A percentile compares a stretch with the other conserved stretches of the same genome.
phyloP scores from a whole-genome alignment of 371 early-diverging fungal species.

The Mortierella sp. region DNA sequence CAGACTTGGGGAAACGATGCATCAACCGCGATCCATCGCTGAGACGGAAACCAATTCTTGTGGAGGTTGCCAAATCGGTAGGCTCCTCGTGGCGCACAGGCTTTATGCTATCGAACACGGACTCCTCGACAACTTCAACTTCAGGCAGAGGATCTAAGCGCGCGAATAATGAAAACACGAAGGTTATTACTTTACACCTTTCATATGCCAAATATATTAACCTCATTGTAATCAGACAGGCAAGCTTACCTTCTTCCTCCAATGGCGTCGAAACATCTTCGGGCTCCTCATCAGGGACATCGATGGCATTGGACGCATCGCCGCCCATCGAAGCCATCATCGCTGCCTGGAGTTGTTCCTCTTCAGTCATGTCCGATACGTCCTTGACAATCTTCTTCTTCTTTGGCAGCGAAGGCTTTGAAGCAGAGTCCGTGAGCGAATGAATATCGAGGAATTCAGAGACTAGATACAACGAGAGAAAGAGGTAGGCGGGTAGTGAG shows the following conservation, averaged over 20 bases:
- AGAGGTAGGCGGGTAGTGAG: background rate
- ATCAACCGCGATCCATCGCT: slow-evolving; percentile 76
- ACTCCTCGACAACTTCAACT: slow-evolving; percentile 41
- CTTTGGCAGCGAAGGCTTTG: slow-evolving; percentile 40
- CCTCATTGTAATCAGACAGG: background rate
- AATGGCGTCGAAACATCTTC: slow-evolving; percentile 15
- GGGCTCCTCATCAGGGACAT: slow-evolving; percentile 24
- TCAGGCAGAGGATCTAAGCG: slow-evolving; percentile 22
- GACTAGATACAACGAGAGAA: slow-evolving; percentile 25
- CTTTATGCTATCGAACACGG: slow-evolving; percentile 63
- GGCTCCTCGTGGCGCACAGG: slow-evolving; percentile 66
- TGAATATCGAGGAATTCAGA: slow-evolving; percentile 61
- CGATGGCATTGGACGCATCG: slow-evolving; percentile 29
- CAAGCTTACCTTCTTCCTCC: slow-evolving; percentile 37
- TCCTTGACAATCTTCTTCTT: slow-evolving; percentile 37
- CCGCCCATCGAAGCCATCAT: slow-evolving; percentile 78
- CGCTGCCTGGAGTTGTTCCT: slow-evolving; percentile 89
- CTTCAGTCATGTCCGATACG: slow-evolving; percentile 87
- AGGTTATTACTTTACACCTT: background rate
- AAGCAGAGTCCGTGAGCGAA: slow-evolving; percentile 36
- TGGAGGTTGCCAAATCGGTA: slow-evolving; percentile 66
- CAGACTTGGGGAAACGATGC: slow-evolving; percentile 74
- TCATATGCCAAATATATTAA: background rate
- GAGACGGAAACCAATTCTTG: slow-evolving; percentile 80
- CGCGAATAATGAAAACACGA: slow-evolving; percentile 16